Percentiles rank a stretch among this genome's conserved stretches.
Evolutionary conservation across 768 basidiomycete species (phyloP).

Genomic region (Psilocybe cubensis): DNA sequence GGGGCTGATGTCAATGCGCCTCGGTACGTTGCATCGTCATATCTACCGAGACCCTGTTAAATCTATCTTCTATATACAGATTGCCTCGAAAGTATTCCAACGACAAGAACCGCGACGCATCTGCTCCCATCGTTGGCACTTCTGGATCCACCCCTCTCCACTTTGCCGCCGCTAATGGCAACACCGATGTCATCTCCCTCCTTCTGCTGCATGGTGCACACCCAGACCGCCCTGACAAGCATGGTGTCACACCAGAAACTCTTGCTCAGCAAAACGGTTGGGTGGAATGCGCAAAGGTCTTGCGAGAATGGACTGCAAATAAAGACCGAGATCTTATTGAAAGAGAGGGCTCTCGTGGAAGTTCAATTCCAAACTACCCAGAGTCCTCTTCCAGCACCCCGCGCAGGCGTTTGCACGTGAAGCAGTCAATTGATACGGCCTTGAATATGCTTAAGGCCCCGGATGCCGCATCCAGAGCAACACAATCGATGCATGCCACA

Average conservation of each 20-base stretch:
- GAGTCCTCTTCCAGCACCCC: constrained; percentile 29
- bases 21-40: constrained; percentile 52
- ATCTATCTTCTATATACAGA: constrained; percentile 37
- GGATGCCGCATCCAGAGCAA: constrained; percentile 31
- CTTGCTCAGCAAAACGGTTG: constrained; percentile 83
- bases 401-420: constrained; percentile 60
- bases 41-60: constrained; percentile 7
- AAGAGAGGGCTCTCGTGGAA: constrained; percentile 37
- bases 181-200: constrained; percentile 73
- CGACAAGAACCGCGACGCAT: constrained; percentile 65
- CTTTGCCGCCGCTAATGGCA: constrained; percentile 95
- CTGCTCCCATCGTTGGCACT: constrained; percentile 74
- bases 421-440: constrained; percentile 79
- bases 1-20: constrained; percentile 99
- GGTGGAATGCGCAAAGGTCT: constrained; percentile 73
- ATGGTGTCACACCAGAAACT: constrained; percentile 85
- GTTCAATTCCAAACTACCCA: constrained; percentile 23
- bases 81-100: constrained; percentile 76
- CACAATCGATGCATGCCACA: constrained; percentile 21
- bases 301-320: constrained; percentile 68
- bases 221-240: constrained; percentile 84
- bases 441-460: constrained; percentile 54
- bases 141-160: constrained; percentile 96
- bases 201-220: constrained; percentile 87
- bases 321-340: constrained; percentile 66